Base-by-base conservation (phyloP, 148 eudicot species). In the Rhododendron ferrugineum region DNA sequence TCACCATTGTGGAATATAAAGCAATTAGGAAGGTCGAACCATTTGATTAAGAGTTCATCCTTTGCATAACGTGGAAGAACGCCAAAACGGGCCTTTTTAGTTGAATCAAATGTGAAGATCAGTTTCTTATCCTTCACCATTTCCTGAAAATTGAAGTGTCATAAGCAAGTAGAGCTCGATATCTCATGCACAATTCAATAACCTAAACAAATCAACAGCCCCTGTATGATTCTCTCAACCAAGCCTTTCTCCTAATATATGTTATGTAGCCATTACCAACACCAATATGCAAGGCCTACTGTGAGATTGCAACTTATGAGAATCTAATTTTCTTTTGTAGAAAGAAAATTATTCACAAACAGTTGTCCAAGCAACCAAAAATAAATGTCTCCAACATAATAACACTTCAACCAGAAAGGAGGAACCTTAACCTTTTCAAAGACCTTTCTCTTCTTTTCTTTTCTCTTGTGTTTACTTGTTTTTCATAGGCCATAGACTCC, bases 21-120 rank as follows among this genome's bases (percentile, higher is more conserved):
- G 90, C 99, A 95, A 87, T 92, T 95, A 76, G 99, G 98, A 88
- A 97, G 98, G 89, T 97, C 98, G 86, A 97, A 95, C 99, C 99
- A 97, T 91, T 87, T 95, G 89, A 97, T 92, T 81, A 92, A 84
- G 87, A 92, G 91, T 89, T 97, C 99, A 88, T 93, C 93, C 91
- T 93, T 92, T 10, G 96, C 95, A 91, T 97, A 94, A 49, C 99
- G 93, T 28, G 99, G 99, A 86, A 97, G 94, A 72, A 97, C 75
- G 64, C 99, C 99, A 91, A 97, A 97, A 26, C 99, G 96, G 70
- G 95, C 92, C 84, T 91, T 92, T 85, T 92, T 92, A 28, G 96
- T 93, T 18, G 91, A 85, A 92, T 97, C 98, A 88, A 93, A 97
- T 66, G 90, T 82, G 91, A 89, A 94, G 46, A 91, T 87, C 56